Conservation (phyloP, 495 filamentous ascomycete species). For the Penicillium tannophilum region DNA sequence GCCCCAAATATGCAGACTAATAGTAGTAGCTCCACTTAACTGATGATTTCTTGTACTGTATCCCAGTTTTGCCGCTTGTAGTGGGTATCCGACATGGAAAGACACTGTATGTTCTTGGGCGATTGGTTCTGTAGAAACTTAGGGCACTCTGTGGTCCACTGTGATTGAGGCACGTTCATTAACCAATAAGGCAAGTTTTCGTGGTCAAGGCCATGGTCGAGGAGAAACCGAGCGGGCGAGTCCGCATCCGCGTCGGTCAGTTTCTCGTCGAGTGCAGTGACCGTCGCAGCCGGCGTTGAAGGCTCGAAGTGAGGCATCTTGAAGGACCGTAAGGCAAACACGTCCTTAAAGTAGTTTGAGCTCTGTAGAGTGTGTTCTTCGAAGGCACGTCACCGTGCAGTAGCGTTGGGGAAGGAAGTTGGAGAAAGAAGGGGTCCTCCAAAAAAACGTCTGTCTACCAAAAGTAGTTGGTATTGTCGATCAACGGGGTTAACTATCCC, state of each 20-base stretch:
- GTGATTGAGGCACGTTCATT: constrained; percentile 65
- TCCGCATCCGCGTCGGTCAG: constrained; percentile 21
- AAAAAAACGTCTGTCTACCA: constrained; percentile 1
- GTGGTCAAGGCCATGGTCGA: constrained; percentile 8
- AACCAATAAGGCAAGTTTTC: constrained; percentile 71
- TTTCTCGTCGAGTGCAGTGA: constrained; percentile 30
- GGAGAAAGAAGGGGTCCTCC: constrained; percentile 10
- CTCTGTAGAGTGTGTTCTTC: neutral
- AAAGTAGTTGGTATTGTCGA: constrained; percentile 16
- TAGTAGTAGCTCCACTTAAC: constrained; percentile 31
- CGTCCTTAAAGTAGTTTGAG: neutral
- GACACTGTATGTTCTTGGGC: constrained; percentile 51
- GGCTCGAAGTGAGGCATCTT: constrained; percentile 19
- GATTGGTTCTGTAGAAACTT: constrained; percentile 60
- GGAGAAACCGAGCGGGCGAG: constrained; percentile 15
- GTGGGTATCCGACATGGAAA: constrained; percentile 63
- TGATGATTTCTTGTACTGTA: constrained; percentile 61
- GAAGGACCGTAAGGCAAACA: neutral
- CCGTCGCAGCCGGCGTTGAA: constrained; percentile 28
- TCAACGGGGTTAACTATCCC: constrained; percentile 13
- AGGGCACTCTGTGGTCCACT: constrained; percentile 68
- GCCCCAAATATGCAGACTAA: constrained; percentile 3
- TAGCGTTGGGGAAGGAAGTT: constrained; percentile 10
- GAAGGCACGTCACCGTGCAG: constrained; percentile 21
- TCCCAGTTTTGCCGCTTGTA: constrained; percentile 64